Evolutionary conservation across 768 basidiomycete genomes (phyloP).

Genomic region (Trametes gibbosa): DNA sequence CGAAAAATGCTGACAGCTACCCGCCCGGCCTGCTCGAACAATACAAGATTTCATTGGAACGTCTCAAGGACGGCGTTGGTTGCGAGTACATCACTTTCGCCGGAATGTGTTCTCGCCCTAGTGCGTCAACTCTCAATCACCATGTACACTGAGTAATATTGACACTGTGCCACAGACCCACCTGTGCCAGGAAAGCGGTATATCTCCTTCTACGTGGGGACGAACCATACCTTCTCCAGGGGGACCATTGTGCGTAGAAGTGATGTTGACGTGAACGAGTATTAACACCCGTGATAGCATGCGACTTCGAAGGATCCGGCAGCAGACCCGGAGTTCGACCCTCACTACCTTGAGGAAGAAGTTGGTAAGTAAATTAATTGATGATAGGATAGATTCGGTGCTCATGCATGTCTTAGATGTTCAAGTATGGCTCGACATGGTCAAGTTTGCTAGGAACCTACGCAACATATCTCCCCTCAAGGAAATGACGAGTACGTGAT

Average conservation of each 20-base stretch:
- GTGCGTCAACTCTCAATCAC: slow-evolving; percentile 19
- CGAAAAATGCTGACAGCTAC: slow-evolving; percentile 21
- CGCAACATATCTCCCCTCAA: slow-evolving; percentile 25
- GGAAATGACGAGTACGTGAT: slow-evolving; percentile 24
- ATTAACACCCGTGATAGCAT: slow-evolving; percentile 23
- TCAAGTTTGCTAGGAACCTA: slow-evolving; percentile 30
- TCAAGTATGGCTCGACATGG: slow-evolving; percentile 28
- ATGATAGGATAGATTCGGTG: background rate
- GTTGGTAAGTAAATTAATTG: slow-evolving; percentile 21
- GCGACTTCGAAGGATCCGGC: slow-evolving; percentile 30
- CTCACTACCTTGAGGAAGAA: slow-evolving; percentile 32
- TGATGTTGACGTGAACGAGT: background rate
- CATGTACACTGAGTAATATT: background rate
- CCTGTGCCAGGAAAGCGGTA: slow-evolving; percentile 43
- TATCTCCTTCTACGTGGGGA: slow-evolving; percentile 34
- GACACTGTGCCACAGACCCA: slow-evolving; percentile 24
- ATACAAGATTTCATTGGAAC: slow-evolving; percentile 37
- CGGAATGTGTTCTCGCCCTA: slow-evolving; percentile 23
- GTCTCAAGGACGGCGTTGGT: slow-evolving; percentile 27
- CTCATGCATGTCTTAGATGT: slow-evolving; percentile 22
- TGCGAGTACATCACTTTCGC: slow-evolving; percentile 35
- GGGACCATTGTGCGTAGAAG: slow-evolving; percentile 43
- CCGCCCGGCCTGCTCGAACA: slow-evolving; percentile 40
- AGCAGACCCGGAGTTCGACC: slow-evolving; percentile 30
- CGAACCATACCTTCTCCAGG: slow-evolving; percentile 47